Evolutionary conservation across 169 alveolate genomes (phyloP).

Genomic region (Plasmodium cynomolgi): DNA sequence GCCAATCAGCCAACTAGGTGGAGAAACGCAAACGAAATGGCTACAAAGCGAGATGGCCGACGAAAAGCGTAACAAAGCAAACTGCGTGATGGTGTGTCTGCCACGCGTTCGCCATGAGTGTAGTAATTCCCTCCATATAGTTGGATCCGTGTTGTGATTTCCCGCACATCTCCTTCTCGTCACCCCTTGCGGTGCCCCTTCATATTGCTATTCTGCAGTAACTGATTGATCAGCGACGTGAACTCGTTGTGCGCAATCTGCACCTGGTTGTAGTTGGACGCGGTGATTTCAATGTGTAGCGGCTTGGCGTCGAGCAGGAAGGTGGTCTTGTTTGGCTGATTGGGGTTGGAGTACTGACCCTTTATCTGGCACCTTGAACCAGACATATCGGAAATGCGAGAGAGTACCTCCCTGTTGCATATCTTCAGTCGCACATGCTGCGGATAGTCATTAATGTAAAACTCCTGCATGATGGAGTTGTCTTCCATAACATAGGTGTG

Average conservation of each 20-base stretch:
- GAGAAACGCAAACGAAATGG: background rate
- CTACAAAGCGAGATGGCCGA: background rate
- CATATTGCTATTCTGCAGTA: conserved; percentile 21
- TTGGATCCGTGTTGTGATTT: background rate
- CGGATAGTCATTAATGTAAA: conserved; percentile 93
- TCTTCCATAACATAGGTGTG: conserved; percentile 81
- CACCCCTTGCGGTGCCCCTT: conserved; percentile 12
- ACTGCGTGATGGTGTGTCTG: too few species aligned
- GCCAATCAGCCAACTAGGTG: background rate
- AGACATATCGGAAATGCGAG: conserved; percentile 86
- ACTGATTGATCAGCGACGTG: conserved; percentile 12
- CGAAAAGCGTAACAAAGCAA: too few species aligned
- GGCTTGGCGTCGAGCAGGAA: conserved; percentile 82
- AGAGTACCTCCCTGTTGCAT: conserved; percentile 89
- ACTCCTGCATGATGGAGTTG: conserved; percentile 89
- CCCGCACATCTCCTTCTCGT: background rate
- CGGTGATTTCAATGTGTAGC: conserved; percentile 88
- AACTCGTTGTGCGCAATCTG: conserved; percentile 87
- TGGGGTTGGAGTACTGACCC: conserved; percentile 87
- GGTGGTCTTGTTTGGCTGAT: conserved; percentile 75
- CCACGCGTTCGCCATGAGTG: background rate
- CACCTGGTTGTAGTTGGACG: conserved; percentile 86
- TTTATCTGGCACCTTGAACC: conserved; percentile 89
- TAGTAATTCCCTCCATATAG: too few species aligned
- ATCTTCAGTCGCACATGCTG: conserved; percentile 89